Evolutionary conservation across 75 land plant genomes (phyloP), one percentile per base, ranked within the genome.

Genomic region (Chamaecyparis obtusa): DNA sequence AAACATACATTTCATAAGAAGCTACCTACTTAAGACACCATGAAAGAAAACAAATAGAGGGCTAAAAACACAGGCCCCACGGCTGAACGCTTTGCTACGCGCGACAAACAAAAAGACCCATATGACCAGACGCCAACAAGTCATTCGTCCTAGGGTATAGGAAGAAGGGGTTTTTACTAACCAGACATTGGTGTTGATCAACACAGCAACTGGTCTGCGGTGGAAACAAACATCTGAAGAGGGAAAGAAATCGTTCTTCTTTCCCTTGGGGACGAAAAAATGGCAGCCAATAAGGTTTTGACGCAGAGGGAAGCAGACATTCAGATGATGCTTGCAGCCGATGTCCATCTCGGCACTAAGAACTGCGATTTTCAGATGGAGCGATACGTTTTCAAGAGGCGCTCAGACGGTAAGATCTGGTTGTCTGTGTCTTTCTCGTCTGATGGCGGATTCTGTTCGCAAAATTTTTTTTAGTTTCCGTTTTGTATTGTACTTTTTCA

Each of bases 341-440:
- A 92, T 35, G 96, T 94, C 32, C 96, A 95, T 76, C 89, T 94
- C 85, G 95, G 95, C 90, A 94, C 94, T 83, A 94, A 95, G 86
- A 95, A 94, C 89, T 95, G 95, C 80, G 95, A 95, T 80, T 95
- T 92, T 82, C 96, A 95, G 92, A 94, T 95, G 95, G 95, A 94
- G 81, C 91, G 96, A 21, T 94, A 95, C 91, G 94, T 95, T 85
- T 94, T 89, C 93, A 91, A 91, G 88, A 87, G 96, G 15, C 90
- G 96, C 48, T 86, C 91, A 44, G 96, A 95, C 86, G 96, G 96
- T 94, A 71, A 41, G n/a, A 3, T 2, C 67, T 64, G 16, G 16
- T 27, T 30, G 15, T 17, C 9, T 14, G 85, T n/a, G 0, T 49
- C 0, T n/a, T 48, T 36, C 17, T 48, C 3, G 19, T 84, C 27